Conservation (phyloP, 306 rosid genomes). For the peach (Prunus persica) region DNA sequence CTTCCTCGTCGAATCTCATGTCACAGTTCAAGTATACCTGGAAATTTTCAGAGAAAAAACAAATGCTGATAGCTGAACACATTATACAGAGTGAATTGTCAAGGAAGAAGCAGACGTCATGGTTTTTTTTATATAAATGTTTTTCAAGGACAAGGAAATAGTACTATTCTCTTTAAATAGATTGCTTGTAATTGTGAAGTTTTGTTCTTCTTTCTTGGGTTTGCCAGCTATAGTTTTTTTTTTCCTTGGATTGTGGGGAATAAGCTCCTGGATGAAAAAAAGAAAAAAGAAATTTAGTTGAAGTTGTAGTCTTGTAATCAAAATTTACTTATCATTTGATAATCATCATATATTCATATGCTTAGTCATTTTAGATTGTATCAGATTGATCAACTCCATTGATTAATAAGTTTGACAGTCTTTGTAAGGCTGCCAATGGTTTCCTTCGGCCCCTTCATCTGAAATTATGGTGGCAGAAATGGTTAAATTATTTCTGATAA, state of each 20-base stretch:
- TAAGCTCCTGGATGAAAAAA: constrained; percentile 36
- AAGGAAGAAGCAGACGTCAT: constrained; percentile 34
- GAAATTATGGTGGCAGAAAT: too few relatives aligned
- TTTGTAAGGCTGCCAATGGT: neutral
- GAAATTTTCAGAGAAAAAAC: constrained; percentile 26
- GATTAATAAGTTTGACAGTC: too few relatives aligned
- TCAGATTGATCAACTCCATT: neutral
- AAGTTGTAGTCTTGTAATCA: constrained; percentile 50
- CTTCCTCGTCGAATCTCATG: constrained; percentile 18
- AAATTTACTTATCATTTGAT: constrained; percentile 17
- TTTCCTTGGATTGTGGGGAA: constrained; percentile 41
- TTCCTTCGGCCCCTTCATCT: neutral
- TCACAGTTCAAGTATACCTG: constrained; percentile 23
- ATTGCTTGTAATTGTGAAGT: constrained; percentile 51
- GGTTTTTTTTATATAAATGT: neutral
- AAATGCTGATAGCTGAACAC: constrained; percentile 13
- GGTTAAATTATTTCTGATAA: too few relatives aligned
- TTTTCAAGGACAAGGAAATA: constrained; percentile 38
- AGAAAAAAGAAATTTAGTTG: constrained; percentile 13
- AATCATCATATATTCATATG: neutral
- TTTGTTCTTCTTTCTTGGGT: constrained; percentile 37
- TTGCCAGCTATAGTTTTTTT: constrained; percentile 36
- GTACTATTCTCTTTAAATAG: constrained; percentile 44
- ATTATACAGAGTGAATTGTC: constrained; percentile 33
- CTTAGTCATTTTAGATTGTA: constrained; percentile 14